Evolutionary conservation across 306 rosid genomes (phyloP).

Genomic region (Vigna trinervia): DNA sequence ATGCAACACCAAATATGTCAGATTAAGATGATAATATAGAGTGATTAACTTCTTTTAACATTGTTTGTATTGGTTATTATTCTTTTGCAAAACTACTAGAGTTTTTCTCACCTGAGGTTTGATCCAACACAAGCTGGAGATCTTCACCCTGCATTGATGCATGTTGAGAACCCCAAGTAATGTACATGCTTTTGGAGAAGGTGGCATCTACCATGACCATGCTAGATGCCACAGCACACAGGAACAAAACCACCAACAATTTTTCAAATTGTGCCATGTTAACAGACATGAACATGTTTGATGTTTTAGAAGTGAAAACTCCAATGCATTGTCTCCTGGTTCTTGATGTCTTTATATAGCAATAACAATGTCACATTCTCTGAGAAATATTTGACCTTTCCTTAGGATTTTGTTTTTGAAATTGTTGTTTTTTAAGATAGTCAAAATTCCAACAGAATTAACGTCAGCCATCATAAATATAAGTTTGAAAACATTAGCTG

Average conservation of each 20-base stretch:
- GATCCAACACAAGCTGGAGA: conserved; percentile 74
- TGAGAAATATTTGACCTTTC: conserved; percentile 43
- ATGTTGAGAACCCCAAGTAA: conserved; percentile 69
- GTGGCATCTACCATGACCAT: conserved; percentile 54
- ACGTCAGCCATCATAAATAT: conserved; percentile 28
- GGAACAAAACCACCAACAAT: conserved; percentile 45
- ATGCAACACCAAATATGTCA: background rate
- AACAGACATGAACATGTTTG: conserved; percentile 20
- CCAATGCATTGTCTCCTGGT: conserved; percentile 39
- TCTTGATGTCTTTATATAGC: conserved; percentile 50
- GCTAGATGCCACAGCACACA: conserved; percentile 43
- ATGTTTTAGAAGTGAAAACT: conserved; percentile 34
- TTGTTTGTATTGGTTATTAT: background rate
- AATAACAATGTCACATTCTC: conserved; percentile 29
- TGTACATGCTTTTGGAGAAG: conserved; percentile 61
- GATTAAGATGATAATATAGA: conserved; percentile 19
- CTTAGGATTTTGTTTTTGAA: conserved; percentile 35
- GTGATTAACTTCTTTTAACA: background rate
- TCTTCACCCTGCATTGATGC: conserved; percentile 63
- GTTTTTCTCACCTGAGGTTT: conserved; percentile 58
- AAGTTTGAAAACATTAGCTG: conserved; percentile 1
- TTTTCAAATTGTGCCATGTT: conserved; percentile 54
- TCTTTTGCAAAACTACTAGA: background rate
- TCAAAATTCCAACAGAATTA: background rate
- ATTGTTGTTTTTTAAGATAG: conserved; percentile 39